These are phyloP conservation scores for Colletotrichum nymphaeae DNA, from an alignment of 2,329 filamentous ascomycete species.

Conservation along the genomic window DNA sequence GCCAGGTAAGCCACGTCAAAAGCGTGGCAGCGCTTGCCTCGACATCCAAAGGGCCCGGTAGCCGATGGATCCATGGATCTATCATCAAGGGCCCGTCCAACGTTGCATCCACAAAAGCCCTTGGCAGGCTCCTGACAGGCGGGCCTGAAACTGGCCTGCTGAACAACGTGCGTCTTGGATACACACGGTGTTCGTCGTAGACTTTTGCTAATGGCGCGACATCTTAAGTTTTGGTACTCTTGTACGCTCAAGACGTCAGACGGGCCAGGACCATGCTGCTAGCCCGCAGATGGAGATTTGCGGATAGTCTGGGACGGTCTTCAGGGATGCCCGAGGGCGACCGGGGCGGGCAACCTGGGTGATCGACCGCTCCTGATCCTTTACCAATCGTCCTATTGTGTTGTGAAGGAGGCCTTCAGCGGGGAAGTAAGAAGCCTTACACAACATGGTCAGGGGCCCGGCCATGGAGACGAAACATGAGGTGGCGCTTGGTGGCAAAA, in stretches of 20 bases:
- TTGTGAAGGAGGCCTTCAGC: neutral
- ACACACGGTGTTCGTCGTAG: constrained; percentile 35
- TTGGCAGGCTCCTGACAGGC: constrained; percentile 23
- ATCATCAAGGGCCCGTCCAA: constrained; percentile 35
- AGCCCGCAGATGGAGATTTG: constrained; percentile 5
- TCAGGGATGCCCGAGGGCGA: constrained; percentile 1
- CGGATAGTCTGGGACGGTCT: neutral
- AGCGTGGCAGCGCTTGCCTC: constrained; percentile 2
- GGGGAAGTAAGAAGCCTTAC: constrained; percentile 1
- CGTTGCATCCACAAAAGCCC: constrained; percentile 35
- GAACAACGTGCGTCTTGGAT: constrained; percentile 28
- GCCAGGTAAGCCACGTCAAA: neutral
- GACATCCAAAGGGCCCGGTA: constrained; percentile 9
- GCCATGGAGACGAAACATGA: constrained; percentile 16
- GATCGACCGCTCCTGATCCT: constrained; percentile 4
- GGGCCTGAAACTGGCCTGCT: constrained; percentile 31
- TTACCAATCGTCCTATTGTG: constrained; percentile 1
- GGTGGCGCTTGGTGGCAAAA: constrained; percentile 17
- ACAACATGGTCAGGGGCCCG: constrained; percentile 28
- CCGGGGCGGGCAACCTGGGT: constrained; percentile 6
- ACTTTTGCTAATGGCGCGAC: neutral
- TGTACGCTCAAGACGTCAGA: neutral
- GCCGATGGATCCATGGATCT: constrained; percentile 19
- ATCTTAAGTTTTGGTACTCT: neutral
- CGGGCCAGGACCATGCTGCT: constrained; percentile 2